A percentile compares a stretch with the other conserved stretches of the same genome.
phyloP scores from a whole-genome alignment of 305 asterid species.

The Lippia alba region DNA sequence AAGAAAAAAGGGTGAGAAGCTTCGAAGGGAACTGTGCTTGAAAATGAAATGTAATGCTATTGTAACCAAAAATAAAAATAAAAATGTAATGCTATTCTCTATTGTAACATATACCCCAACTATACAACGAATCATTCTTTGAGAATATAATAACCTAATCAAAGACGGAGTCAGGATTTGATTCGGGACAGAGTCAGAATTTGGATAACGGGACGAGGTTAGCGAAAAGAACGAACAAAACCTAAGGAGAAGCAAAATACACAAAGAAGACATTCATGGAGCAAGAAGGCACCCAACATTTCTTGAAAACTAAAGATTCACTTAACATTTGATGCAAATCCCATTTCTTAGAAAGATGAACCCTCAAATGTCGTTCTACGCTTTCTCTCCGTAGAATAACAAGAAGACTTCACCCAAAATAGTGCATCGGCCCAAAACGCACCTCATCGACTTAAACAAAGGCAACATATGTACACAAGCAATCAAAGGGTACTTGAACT shows the following conservation, averaged over 20 bases:
- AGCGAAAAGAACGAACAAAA: no score
- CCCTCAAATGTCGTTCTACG: constrained; percentile 30
- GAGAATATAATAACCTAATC: no score
- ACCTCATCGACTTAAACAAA: constrained; percentile 29
- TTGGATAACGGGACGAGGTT: no score
- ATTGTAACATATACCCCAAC: no score
- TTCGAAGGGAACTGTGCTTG: no score
- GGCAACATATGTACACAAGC: constrained; percentile 40
- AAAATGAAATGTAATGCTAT: no score
- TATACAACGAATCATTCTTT: no score
- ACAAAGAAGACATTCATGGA: not conserved
- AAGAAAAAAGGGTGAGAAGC: no score
- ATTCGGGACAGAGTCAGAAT: no score
- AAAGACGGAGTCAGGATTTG: no score
- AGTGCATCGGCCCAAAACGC: constrained; percentile 18
- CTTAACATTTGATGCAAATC: constrained; percentile 27
- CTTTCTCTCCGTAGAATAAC: constrained; percentile 26
- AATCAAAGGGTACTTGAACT: constrained; percentile 2
- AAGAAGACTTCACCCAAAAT: constrained; percentile 20
- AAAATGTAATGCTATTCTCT: no score
- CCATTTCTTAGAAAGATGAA: constrained; percentile 32
- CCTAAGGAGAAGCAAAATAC: not conserved
- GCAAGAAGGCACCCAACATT: constrained; percentile 25
- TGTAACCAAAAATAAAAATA: no score
- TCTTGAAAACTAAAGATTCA: constrained; percentile 23